Conservation (phyloP, 2,329 filamentous ascomycete species). For the Alternaria postmessia region DNA sequence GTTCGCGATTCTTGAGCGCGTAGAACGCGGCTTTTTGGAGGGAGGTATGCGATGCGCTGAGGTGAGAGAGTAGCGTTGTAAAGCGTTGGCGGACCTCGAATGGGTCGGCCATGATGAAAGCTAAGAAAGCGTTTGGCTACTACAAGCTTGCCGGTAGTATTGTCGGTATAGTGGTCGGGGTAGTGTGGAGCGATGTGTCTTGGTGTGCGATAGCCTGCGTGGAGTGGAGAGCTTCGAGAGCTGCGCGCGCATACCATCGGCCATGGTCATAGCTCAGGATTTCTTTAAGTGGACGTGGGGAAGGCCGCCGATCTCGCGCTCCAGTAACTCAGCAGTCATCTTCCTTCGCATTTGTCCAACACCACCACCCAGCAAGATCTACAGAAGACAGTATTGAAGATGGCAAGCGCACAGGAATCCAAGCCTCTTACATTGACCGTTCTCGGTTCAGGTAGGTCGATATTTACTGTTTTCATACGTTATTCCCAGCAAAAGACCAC, state of each 20-base stretch:
- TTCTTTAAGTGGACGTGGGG: conserved; percentile 17
- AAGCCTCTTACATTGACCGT: conserved; percentile 75
- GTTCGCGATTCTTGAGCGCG: conserved; percentile 90
- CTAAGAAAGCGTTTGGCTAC: background rate
- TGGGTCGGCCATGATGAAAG: conserved; percentile 74
- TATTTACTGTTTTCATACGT: conserved; percentile 35
- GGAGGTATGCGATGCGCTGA: conserved; percentile 88
- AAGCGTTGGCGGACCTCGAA: conserved; percentile 99
- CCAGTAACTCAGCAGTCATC: conserved; percentile 18
- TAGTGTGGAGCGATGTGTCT: conserved; percentile 1
- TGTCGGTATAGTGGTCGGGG: background rate
- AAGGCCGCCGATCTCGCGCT: conserved; percentile 25
- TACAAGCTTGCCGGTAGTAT: background rate
- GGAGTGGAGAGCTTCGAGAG: conserved; percentile 12
- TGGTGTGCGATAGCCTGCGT: background rate
- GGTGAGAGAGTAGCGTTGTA: conserved; percentile 84
- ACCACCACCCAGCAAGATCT: conserved; percentile 12
- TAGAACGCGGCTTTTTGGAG: conserved; percentile 93
- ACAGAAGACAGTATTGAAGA: conserved; percentile 21
- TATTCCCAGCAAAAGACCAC: background rate
- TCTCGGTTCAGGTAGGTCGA: conserved; percentile 77
- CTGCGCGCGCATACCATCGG: conserved; percentile 34
- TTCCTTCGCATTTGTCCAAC: conserved; percentile 9
- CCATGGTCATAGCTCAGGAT: conserved; percentile 25
- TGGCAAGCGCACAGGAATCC: conserved; percentile 42